Conservation (phyloP, 2,329 filamentous ascomycete species). For the Xylariaceae sp. region DNA sequence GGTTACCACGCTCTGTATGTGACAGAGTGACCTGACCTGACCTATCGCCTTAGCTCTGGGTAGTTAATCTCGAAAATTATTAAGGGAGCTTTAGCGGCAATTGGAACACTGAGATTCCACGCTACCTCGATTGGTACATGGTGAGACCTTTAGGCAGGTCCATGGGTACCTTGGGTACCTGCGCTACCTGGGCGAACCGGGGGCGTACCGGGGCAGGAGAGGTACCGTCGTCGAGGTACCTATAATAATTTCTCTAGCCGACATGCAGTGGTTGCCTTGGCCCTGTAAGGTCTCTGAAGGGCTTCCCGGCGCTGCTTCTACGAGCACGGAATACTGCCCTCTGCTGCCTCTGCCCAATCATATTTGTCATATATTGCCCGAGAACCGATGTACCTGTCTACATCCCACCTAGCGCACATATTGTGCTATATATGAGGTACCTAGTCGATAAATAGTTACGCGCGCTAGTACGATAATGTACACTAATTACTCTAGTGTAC, state of each 20-base stretch:
- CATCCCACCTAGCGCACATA: background rate
- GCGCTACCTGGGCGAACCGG: too few species aligned
- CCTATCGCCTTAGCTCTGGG: slow-evolving; percentile 5
- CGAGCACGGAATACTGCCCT: too few species aligned
- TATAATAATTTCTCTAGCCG: slow-evolving; percentile 7
- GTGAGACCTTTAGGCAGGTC: background rate
- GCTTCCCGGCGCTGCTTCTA: background rate
- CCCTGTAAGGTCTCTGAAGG: background rate
- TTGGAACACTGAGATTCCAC: slow-evolving; percentile 4
- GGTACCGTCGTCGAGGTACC: background rate
- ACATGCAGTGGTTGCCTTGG: slow-evolving; percentile 8
- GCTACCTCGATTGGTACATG: background rate
- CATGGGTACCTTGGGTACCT: background rate
- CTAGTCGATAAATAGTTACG: background rate
- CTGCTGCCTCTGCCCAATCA: background rate
- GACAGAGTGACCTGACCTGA: slow-evolving; percentile 14
- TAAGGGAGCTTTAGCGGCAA: slow-evolving; percentile 14
- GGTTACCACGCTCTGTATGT: slow-evolving; percentile 14
- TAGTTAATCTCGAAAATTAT: slow-evolving; percentile 11
- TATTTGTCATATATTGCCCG: background rate
- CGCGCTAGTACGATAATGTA: background rate
- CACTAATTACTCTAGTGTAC: background rate
- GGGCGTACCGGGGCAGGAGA: background rate
- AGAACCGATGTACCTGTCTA: background rate
- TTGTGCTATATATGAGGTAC: background rate